Evolutionary conservation across 129 eudicot species (phyloP).

Genomic region (Heracleum sosnowskyi): DNA sequence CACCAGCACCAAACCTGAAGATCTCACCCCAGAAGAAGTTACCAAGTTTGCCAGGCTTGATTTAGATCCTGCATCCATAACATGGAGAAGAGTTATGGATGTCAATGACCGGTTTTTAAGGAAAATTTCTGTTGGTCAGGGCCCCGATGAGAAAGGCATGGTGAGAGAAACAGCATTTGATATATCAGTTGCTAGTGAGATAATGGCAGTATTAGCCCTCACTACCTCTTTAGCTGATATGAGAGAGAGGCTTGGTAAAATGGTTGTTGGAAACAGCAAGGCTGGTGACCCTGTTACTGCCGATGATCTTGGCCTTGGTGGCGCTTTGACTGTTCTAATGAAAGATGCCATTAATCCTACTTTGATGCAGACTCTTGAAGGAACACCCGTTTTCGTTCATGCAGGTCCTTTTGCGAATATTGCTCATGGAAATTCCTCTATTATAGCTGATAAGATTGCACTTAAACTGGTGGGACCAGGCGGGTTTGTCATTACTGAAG

Average conservation of each 20-base stretch:
- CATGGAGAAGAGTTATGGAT: conserved; percentile 98
- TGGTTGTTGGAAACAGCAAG: conserved; percentile 91
- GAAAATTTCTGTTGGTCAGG: conserved; percentile 86
- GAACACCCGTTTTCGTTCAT: conserved; percentile 90
- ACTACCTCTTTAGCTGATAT: conserved; percentile 77
- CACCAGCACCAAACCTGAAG: conserved; percentile 59
- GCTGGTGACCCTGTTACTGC: conserved; percentile 91
- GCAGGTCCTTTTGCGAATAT: conserved; percentile 98
- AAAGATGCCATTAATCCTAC: conserved; percentile 95
- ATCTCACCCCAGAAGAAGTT: conserved; percentile 72
- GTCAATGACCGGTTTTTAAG: conserved; percentile 90
- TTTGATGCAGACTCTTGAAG: conserved; percentile 97
- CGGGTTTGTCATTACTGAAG: conserved; percentile 95
- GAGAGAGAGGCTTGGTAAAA: conserved; percentile 90
- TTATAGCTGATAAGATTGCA: conserved; percentile 90
- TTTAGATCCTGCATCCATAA: conserved; percentile 72
- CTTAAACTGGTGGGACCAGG: conserved; percentile 90
- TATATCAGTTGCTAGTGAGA: conserved; percentile 93
- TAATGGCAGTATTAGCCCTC: conserved; percentile 94
- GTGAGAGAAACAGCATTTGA: conserved; percentile 89
- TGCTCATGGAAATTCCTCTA: conserved; percentile 94
- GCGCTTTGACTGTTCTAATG: conserved; percentile 92
- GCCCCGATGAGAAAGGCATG: conserved; percentile 96
- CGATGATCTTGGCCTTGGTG: conserved; percentile 94
- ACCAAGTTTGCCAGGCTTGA: conserved; percentile 87